A percentile compares a stretch with the other conserved stretches of the same genome.
phyloP scores from a whole-genome alignment of 108 stramenopile genomes.

The Fragilaria radians region DNA sequence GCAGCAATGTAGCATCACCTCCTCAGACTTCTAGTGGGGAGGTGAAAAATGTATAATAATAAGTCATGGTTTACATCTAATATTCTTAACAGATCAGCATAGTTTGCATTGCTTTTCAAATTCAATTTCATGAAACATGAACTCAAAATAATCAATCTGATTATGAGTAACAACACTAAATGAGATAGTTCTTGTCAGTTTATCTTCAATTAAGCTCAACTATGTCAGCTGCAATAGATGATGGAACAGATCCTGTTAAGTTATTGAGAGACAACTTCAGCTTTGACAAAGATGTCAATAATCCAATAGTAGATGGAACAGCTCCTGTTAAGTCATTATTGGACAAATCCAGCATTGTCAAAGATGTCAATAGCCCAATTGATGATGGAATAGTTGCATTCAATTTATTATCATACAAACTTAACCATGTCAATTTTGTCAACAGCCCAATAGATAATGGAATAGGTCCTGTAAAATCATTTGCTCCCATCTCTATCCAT shows the following conservation, averaged over 20 bases:
- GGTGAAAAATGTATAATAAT: too few species aligned
- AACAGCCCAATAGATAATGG: not conserved
- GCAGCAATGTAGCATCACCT: too few species aligned
- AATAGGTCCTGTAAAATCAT: not conserved
- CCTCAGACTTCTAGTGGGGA: too few species aligned
- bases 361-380: not conserved
- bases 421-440: not conserved
- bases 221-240: too few species aligned
- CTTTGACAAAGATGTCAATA: not conserved
- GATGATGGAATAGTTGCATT: not conserved
- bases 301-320: not conserved
- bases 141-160: too few species aligned
- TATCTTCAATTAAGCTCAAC: too few species aligned
- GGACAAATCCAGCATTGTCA: not conserved
- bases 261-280: not conserved
- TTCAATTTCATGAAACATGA: too few species aligned
- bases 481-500: not conserved
- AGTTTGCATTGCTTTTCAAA: too few species aligned
- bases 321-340: not conserved
- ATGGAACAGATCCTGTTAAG: not conserved
- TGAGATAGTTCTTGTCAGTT: too few species aligned
- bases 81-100: too few species aligned
- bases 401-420: not conserved
- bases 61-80: too few species aligned
- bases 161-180: too few species aligned